phyloP scores from a whole-genome alignment of 768 basidiomycete species.

The Suillus alpinus region DNA sequence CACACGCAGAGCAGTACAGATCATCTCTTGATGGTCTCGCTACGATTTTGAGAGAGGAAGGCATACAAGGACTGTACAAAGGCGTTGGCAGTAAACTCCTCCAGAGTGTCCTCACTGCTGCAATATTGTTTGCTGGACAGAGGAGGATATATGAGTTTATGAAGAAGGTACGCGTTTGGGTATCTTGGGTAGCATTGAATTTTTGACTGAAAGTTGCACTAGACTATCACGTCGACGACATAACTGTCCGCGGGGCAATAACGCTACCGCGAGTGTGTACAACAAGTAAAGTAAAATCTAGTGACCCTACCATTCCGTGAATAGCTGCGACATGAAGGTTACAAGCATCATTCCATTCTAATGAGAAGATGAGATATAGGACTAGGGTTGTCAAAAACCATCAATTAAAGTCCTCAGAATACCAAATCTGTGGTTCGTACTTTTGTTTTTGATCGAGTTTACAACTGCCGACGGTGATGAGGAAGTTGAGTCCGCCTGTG shows the following conservation, averaged over 20 bases:
- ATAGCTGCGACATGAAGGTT: not conserved
- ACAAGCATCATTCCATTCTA: not conserved
- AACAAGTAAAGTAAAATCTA: not conserved
- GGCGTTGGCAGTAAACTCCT: slow-evolving; percentile 86
- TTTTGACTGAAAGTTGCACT: not conserved
- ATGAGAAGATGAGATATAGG: not conserved
- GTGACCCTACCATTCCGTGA: not conserved
- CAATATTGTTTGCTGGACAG: slow-evolving; percentile 90
- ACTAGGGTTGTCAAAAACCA: not conserved
- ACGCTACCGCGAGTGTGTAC: not conserved
- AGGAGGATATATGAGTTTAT: slow-evolving; percentile 75
- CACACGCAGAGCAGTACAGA: slow-evolving; percentile 64
- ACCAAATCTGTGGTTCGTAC: not conserved
- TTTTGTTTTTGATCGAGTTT: not conserved
- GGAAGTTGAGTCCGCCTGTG: not conserved
- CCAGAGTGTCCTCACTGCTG: slow-evolving; percentile 91
- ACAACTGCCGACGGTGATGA: not conserved
- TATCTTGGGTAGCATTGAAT: not conserved
- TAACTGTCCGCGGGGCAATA: not conserved
- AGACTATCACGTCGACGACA: not conserved
- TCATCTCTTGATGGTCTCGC: slow-evolving; percentile 76
- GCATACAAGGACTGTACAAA: slow-evolving; percentile 79
- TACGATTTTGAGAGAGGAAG: slow-evolving; percentile 77
- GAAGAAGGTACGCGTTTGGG: slow-evolving; percentile 38
- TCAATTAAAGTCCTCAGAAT: not conserved